Evolutionary conservation across 176 grass and related monocot species (phyloP), one percentile per base, ranked within the genome.

Genomic region (Bolboschoenus planiculmis): DNA sequence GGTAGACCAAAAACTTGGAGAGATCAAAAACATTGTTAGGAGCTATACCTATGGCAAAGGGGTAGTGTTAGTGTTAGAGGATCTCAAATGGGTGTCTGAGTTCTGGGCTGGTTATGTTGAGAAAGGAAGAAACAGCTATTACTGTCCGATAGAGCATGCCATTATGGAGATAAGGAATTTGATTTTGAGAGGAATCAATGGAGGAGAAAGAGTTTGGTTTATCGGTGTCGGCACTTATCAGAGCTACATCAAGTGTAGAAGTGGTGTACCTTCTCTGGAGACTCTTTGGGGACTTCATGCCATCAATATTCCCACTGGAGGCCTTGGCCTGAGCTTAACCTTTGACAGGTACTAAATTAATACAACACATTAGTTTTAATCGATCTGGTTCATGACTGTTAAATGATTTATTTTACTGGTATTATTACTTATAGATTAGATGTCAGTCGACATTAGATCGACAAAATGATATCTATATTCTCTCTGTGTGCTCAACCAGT

Each of bases 211-310:
- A 58, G 78, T 92, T 73, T 94, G 93, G 95, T 85, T 97, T 2
- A 68, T 94, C 63, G 92, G 92, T n/a, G 87, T 91, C 74, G 90
- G 85, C 44, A 97, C 88, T 34, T 88, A 91, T 61, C 87, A 97
- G 85, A 86, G 85, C 14, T 94, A 94, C 87, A 91, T 75, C 63
- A 92, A 55, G 87, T 94, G 92, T 83, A 85, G 87, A 61, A 78
- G 56, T 34, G 94, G 94, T 55, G 84, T 87, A 73, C 91, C 90
- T 67, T 97, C 95, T 27, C 74, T 97, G 83, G 95, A 94, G 78
- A 86, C 4, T 78, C 56, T 97, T 13, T 97, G 94, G 95, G 92
- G 78, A 15, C 85, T 97, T 24, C 92, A 94, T 85, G 87, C 88
- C 73, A 84, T 94, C 78, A 87, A 88, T 75, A 87, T 90, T 63